Conservation (phyloP, 257 asterid genomes). For the Solanum commersonii region DNA sequence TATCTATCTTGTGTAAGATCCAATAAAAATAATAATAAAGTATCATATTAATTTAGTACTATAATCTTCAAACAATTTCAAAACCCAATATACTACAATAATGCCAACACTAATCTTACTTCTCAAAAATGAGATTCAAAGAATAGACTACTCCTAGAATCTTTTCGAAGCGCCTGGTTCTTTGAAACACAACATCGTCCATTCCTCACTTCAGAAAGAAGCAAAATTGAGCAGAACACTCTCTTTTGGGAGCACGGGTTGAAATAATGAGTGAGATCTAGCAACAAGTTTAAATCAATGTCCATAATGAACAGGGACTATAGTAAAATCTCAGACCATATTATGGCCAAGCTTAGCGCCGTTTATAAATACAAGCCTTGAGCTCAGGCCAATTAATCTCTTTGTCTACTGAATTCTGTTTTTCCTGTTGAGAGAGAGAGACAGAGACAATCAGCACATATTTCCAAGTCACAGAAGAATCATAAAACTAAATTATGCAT, state of each 20-base stretch:
- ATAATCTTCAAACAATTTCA: not conserved
- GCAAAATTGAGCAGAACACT: not conserved
- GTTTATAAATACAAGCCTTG: constrained; percentile 4
- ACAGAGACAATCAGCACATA: not conserved
- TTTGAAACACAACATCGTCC: not conserved
- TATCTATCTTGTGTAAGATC: too few relatives aligned
- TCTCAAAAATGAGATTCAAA: not conserved
- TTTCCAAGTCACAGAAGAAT: not conserved
- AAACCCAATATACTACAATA: not conserved
- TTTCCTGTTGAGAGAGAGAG: not conserved
- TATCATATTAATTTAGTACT: not conserved
- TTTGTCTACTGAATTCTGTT: not conserved
- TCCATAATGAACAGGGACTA: not conserved
- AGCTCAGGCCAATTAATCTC: constrained; percentile 7
- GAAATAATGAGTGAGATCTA: not conserved
- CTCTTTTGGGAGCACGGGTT: not conserved
- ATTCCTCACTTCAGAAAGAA: not conserved
- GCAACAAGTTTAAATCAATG: not conserved
- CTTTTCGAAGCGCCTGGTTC: not conserved
- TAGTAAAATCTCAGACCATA: not conserved
- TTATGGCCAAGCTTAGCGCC: not conserved
- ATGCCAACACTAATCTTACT: not conserved
- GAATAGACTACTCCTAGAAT: not conserved
- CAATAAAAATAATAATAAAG: too few relatives aligned
- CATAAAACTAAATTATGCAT: not conserved